A percentile compares a stretch with the other conserved stretches of the same genome.
These are phyloP conservation scores for Alternaria metachromatica DNA, from an alignment of 2,329 filamentous ascomycete genomes.

Conservation along the genomic window DNA sequence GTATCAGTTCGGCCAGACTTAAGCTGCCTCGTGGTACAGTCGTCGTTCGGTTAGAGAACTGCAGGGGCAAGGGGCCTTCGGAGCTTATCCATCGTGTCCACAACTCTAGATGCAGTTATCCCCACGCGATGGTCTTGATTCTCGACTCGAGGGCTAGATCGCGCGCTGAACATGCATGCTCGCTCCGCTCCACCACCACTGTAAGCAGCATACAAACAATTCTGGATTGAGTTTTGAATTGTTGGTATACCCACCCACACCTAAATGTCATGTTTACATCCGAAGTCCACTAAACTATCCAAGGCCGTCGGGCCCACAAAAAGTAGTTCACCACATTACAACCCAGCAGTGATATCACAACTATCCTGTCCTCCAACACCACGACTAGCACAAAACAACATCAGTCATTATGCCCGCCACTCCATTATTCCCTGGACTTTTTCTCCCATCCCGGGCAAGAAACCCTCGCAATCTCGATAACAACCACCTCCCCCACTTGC, in stretches of 20 bases:
- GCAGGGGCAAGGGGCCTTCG: neutral
- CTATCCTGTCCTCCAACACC: neutral
- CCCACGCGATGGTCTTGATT: slow-evolving; percentile 3
- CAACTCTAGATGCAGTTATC: neutral
- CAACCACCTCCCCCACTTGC: slow-evolving; percentile 36
- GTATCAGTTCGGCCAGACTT: slow-evolving; percentile 1
- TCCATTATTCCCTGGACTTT: slow-evolving; percentile 14
- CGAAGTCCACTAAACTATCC: neutral
- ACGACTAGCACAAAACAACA: neutral
- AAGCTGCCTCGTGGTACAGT: slow-evolving; percentile 4
- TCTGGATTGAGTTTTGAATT: neutral
- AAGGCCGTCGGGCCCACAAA: neutral
- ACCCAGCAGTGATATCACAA: neutral
- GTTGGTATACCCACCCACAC: neutral
- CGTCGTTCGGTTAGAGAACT: slow-evolving; percentile 11
- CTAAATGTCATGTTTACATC: neutral
- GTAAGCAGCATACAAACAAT: neutral
- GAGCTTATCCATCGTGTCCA: slow-evolving; percentile 3
- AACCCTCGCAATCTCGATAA: slow-evolving; percentile 19
- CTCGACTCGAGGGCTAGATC: neutral
- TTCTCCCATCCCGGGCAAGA: slow-evolving; percentile 29
- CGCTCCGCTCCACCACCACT: neutral
- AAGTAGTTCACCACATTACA: neutral
- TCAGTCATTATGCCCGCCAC: neutral
- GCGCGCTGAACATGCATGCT: neutral